These are phyloP conservation scores for Clavulina sp. DNA, from an alignment of 768 basidiomycete species.

Conservation along the genomic window DNA sequence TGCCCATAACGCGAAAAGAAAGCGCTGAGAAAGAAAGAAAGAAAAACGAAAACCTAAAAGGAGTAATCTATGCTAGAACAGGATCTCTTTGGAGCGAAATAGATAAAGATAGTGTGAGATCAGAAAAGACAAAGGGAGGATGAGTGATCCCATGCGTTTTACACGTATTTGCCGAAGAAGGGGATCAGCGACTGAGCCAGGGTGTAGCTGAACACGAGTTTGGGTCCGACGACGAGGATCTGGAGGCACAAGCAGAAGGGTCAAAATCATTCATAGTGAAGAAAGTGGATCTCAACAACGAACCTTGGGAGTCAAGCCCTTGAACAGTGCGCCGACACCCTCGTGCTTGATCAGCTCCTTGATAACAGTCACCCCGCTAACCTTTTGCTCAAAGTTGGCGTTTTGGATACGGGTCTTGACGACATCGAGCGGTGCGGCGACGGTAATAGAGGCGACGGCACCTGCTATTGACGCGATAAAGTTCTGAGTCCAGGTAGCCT, in stretches of 20 bases:
- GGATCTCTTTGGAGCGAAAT: too few relatives aligned
- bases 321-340: conserved; percentile 74
- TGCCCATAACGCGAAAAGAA: too few relatives aligned
- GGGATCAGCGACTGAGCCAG: conserved; percentile 93
- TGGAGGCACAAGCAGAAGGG: conserved; percentile 17
- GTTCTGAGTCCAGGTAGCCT: conserved; percentile 95
- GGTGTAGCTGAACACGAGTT: conserved; percentile 96
- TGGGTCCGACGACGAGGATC: conserved; percentile 93
- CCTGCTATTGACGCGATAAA: conserved; percentile 90
- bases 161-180: conserved; percentile 73
- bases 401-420: conserved; percentile 98
- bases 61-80: too few relatives aligned
- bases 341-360: conserved; percentile 78
- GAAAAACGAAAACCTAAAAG: too few relatives aligned
- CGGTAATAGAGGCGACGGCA: conserved; percentile 86
- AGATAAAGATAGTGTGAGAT: too few relatives aligned
- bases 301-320: conserved; percentile 94
- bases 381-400: conserved; percentile 82
- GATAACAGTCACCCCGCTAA: conserved; percentile 54
- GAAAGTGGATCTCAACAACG: conserved; percentile 9
- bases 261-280: not conserved
- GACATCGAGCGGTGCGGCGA: conserved; percentile 88
- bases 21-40: too few relatives aligned
- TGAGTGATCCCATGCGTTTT: not conserved
- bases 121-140: too few relatives aligned